These are phyloP conservation scores for Alternaria sp. DNA, from an alignment of 2,329 filamentous ascomycete genomes.

Conservation along the genomic window DNA sequence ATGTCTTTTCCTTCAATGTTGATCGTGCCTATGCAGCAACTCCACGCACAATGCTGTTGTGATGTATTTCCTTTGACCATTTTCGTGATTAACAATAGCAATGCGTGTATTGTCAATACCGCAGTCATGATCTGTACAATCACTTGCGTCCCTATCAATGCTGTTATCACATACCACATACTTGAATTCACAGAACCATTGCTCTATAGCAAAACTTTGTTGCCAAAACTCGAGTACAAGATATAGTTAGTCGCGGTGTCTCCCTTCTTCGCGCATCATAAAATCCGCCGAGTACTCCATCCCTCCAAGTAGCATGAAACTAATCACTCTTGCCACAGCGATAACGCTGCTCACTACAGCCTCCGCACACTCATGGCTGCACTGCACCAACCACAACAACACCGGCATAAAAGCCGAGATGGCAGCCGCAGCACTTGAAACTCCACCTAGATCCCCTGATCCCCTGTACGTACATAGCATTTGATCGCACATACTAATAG, in stretches of 20 bases:
- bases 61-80: not conserved
- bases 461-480: not conserved
- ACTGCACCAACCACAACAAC: slow-evolving; percentile 35
- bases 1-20: not conserved
- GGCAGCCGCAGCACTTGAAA: not conserved
- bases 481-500: no score
- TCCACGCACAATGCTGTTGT: not conserved
- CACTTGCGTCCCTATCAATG: not conserved
- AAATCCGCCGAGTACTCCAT: no score
- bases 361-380: slow-evolving; percentile 35
- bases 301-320: not conserved
- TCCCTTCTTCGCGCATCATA: no score
- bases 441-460: not conserved
- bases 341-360: slow-evolving; percentile 6
- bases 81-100: not conserved
- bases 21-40: not conserved
- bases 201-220: no score
- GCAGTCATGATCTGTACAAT: not conserved
- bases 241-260: no score
- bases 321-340: not conserved
- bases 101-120: not conserved
- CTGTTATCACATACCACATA: no score
- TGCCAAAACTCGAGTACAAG: no score
- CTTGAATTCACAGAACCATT: no score
- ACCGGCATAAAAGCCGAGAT: not conserved